phyloP scores from a whole-genome alignment of 2,329 filamentous ascomycete species.

The Verticillium albo-atrum region DNA sequence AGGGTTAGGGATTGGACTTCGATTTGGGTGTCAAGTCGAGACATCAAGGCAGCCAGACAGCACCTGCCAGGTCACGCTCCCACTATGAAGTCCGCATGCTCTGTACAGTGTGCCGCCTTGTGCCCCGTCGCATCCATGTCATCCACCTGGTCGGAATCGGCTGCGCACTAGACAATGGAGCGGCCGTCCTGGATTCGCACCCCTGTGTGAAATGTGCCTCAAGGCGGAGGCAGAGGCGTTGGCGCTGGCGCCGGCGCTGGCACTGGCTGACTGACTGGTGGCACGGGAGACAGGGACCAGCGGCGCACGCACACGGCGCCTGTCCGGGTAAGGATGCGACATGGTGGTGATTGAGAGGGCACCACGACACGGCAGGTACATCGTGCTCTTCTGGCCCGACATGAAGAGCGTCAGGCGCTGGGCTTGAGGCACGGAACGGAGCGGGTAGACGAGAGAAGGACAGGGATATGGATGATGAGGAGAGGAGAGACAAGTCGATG shows the following conservation, averaged over 20 bases:
- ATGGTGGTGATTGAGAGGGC: not conserved
- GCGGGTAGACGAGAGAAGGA: not conserved
- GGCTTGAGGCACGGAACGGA: not conserved
- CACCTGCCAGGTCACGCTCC: not conserved
- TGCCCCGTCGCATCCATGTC: not conserved
- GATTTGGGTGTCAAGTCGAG: too few relatives aligned
- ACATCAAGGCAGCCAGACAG: not conserved
- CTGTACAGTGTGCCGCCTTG: not conserved
- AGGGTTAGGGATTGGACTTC: not conserved
- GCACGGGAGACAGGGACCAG: not conserved
- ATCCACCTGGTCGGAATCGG: not conserved
- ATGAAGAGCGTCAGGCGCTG: not conserved
- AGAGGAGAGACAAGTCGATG: not conserved
- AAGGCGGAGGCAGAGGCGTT: too few relatives aligned
- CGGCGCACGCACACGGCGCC: not conserved
- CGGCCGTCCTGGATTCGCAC: not conserved
- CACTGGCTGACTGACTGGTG: not conserved
- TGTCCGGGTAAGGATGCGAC: not conserved
- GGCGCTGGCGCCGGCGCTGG: too few relatives aligned
- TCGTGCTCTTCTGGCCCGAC: not conserved
- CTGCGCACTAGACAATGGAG: not conserved
- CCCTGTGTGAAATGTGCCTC: not conserved
- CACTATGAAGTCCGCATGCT: not conserved
- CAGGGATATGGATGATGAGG: not conserved
- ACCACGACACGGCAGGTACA: not conserved